Conservation (phyloP, 805 yeast genomes). For the Candida tammaniensis region DNA sequence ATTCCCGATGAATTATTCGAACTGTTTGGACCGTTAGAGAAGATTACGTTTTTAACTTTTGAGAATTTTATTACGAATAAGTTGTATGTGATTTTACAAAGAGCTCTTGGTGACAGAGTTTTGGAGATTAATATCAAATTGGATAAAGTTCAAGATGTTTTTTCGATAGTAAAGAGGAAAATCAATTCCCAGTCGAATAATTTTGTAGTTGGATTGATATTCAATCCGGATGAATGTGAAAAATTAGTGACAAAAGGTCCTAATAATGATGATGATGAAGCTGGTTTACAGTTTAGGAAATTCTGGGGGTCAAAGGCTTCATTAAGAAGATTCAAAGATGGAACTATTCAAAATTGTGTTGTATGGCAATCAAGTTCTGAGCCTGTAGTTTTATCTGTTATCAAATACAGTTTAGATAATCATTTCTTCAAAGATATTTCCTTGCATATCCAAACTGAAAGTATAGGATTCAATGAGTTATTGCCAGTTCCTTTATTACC, state of each 20-base stretch:
- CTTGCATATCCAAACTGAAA: conserved; percentile 32
- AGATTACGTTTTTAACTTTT: conserved; percentile 65
- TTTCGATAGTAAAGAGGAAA: conserved; percentile 53
- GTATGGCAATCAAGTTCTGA: conserved; percentile 68
- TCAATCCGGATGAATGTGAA: conserved; percentile 73
- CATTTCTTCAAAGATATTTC: conserved; percentile 55
- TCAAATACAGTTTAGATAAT: conserved; percentile 57
- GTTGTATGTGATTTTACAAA: conserved; percentile 53
- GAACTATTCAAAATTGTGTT: conserved; percentile 85
- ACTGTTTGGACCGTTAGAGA: conserved; percentile 66
- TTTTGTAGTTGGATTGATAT: conserved; percentile 58
- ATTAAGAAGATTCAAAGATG: conserved; percentile 89
- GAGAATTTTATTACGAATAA: conserved; percentile 65
- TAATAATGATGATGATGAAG: conserved; percentile 52
- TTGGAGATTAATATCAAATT: conserved; percentile 33
- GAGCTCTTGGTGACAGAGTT: conserved; percentile 55
- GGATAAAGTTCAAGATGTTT: conserved; percentile 22
- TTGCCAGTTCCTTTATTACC: conserved; percentile 63
- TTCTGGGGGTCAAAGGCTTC: conserved; percentile 92
- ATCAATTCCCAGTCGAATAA: conserved; percentile 30
- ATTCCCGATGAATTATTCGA: conserved; percentile 38
- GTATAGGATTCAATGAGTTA: conserved; percentile 45
- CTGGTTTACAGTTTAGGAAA: conserved; percentile 59
- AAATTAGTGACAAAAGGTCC: conserved; percentile 89
- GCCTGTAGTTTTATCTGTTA: conserved; percentile 64